Evolutionary conservation across 805 yeast species (phyloP).

Genomic region (Kluyveromyces wickerhamii): DNA sequence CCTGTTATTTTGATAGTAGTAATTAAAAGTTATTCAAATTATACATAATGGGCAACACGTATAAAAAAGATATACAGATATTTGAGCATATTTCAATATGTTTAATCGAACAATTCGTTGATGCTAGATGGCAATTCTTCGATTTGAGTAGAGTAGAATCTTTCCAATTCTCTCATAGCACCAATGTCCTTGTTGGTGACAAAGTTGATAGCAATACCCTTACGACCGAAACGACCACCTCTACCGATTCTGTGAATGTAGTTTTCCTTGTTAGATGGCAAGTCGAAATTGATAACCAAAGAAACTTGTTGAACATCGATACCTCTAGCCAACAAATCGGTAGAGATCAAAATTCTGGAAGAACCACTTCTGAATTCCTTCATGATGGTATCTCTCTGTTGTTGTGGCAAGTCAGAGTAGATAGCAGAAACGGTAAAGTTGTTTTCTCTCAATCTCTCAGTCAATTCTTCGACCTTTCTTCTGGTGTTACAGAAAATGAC

Average conservation of each 20-base stretch:
- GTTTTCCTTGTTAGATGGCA: conserved; percentile 89
- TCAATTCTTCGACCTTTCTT: conserved; percentile 86
- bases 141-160: conserved; percentile 65
- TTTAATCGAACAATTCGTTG: conserved; percentile 35
- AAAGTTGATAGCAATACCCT: conserved; percentile 95
- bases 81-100: no score
- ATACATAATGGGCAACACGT: conserved; percentile 1
- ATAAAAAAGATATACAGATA: conserved; percentile 1
- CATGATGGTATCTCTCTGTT: conserved; percentile 92
- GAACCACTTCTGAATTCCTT: conserved; percentile 90
- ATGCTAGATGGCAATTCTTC: conserved; percentile 75
- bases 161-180: conserved; percentile 66
- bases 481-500: conserved; percentile 97
- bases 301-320: conserved; percentile 98
- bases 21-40: conserved; percentile 1
- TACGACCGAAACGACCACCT: conserved; percentile 97
- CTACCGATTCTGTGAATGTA: conserved; percentile 97
- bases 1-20: no score
- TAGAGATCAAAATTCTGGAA: conserved; percentile 88
- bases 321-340: conserved; percentile 98
- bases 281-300: conserved; percentile 88
- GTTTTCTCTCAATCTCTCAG: conserved; percentile 66
- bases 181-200: conserved; percentile 73
- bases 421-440: conserved; percentile 91
- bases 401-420: conserved; percentile 96